Evolutionary conservation across 148 eudicot species (phyloP), one percentile per base, ranked within the genome.

Genomic region (Beta vulgaris): DNA sequence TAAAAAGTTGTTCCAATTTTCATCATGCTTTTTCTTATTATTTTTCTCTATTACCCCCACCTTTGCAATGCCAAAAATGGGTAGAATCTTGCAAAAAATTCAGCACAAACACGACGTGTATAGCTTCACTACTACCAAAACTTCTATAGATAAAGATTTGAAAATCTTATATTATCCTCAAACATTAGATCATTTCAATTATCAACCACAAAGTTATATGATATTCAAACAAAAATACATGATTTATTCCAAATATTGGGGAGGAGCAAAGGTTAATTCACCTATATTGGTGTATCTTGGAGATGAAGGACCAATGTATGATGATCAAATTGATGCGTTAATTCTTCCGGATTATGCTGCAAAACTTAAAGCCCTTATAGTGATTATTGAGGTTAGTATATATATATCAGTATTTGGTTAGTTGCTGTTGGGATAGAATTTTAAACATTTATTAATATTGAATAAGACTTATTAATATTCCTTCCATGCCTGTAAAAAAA

Each of bases 151-250:
- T 10, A 63, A 62, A 40, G 68, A 70, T 13, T 62, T 51, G 39
- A 19, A 75, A 53, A 42, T 73, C n/a, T 42, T 62, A 10, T 75
- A 39, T 32, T 75, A 75, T 40, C 32, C 21, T 61, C 82, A 80
- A 71, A 80, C 76, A 51, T 46, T 80, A 15, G 82, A 80, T 49
- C 82, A 80, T 40, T 80, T 80, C 63, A 74, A 74, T 64, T 80
- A 80, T 42, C 82, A 63, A 28, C 79, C 67, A 13, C 39, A 80
- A 62, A 74, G 76, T 75, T 80, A 80, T 48, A 29, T 28, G 31
- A 62, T 14, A 63, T 80, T 80, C 48, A 62, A 80, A 2, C 79
- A 75, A 71, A 80, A 80, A 40, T 80, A 80, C 28, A 15, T 80
- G 25, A 63, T 75, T 1, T 37, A 44, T 43, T 70, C n/a, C n/a